Percentiles rank a stretch among this genome's conserved stretches.
These are phyloP conservation scores for Podospora fimiseda DNA, from an alignment of 495 filamentous ascomycete genomes.

Conservation along the genomic window DNA sequence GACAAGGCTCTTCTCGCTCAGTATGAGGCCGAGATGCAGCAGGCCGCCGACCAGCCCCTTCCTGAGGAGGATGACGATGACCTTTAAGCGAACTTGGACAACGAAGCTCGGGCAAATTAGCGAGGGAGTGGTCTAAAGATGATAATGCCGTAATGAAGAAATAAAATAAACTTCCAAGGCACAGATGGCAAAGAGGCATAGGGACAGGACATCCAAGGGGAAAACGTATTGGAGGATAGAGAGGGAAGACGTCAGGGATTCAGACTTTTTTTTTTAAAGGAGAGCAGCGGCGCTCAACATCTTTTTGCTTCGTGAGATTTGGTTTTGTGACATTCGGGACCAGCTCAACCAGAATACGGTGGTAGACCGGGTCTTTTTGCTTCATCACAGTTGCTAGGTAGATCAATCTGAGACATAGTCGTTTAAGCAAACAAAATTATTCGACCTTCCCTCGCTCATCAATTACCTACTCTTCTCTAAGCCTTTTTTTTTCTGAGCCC, in stretches of 20 bases:
- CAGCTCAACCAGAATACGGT: constrained; percentile 15
- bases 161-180: constrained; percentile 18
- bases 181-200: constrained; percentile 20
- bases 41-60: constrained; percentile 74
- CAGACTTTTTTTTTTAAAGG: constrained; percentile 1
- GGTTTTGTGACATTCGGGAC: constrained; percentile 7
- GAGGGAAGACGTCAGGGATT: constrained; percentile 12
- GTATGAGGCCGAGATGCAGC: constrained; percentile 85
- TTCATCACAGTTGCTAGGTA: constrained; percentile 21
- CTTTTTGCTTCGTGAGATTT: constrained; percentile 13
- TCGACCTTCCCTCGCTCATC: not conserved
- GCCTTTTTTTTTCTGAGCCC: not conserved
- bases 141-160: constrained; percentile 30
- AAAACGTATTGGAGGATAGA: constrained; percentile 8
- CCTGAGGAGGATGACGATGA: constrained; percentile 77
- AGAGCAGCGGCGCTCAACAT: constrained; percentile 14
- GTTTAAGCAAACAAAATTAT: constrained; percentile 4
- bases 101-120: constrained; percentile 8
- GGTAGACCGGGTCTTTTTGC: constrained; percentile 26
- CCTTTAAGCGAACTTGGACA: constrained; percentile 36
- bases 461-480: not conserved
- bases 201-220: constrained; percentile 14
- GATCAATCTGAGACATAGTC: constrained; percentile 18
- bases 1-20: constrained; percentile 71
- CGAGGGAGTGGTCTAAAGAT: constrained; percentile 12